Percentiles rank a stretch among this genome's conserved stretches.
These are phyloP conservation scores for Crassisporium funariophilum DNA, from an alignment of 768 basidiomycete genomes.

Conservation along the genomic window DNA sequence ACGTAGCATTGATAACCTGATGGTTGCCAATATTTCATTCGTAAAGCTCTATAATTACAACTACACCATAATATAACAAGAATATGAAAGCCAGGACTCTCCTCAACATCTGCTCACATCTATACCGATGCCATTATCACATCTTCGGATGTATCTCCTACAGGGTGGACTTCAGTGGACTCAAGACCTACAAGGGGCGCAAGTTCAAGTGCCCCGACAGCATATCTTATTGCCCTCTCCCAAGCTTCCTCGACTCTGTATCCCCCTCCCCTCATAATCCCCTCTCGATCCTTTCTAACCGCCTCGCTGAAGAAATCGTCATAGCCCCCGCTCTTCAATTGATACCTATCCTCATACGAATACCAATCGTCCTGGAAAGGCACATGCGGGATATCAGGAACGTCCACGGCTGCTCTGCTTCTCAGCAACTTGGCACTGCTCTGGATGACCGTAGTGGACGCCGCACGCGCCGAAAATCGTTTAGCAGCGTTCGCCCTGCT, in stretches of 20 bases:
- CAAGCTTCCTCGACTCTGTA: conserved; percentile 83
- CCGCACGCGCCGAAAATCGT: conserved; percentile 57
- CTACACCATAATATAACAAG: too few relatives aligned
- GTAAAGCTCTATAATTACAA: conserved; percentile 7
- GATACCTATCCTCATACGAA: conserved; percentile 70
- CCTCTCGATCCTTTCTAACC: conserved; percentile 73
- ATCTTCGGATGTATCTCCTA: conserved; percentile 40
- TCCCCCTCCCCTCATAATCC: conserved; percentile 82
- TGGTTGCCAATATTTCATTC: background rate
- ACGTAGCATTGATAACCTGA: too few relatives aligned
- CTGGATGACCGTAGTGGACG: conserved; percentile 45
- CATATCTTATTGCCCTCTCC: conserved; percentile 75
- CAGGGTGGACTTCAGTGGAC: conserved; percentile 7
- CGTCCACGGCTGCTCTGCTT: conserved; percentile 63
- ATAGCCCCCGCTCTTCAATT: conserved; percentile 56
- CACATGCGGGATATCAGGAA: conserved; percentile 81
- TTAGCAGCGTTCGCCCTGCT: conserved; percentile 66
- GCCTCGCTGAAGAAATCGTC: conserved; percentile 76
- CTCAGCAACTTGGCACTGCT: conserved; percentile 55
- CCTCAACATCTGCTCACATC: too few relatives aligned
- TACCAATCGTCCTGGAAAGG: conserved; percentile 79
- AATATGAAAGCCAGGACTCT: too few relatives aligned
- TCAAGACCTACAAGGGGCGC: conserved; percentile 45
- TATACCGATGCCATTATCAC: conserved; percentile 47
- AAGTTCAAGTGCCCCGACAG: conserved; percentile 74